Evolutionary conservation across 805 yeast genomes (phyloP).

Genomic region (Cyberlindnera meyerae): DNA sequence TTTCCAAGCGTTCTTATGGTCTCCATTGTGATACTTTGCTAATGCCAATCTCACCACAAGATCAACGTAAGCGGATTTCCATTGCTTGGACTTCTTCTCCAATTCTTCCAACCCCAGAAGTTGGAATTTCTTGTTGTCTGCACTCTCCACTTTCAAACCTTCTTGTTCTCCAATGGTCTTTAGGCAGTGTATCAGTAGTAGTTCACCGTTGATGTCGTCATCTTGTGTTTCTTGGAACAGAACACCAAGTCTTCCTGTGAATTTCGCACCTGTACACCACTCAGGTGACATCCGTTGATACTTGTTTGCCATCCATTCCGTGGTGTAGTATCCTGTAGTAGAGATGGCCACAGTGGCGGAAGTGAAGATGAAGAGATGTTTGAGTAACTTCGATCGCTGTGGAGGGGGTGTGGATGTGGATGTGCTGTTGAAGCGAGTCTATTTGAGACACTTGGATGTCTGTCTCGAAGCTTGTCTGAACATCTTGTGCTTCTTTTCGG

Average conservation of each 20-base stretch:
- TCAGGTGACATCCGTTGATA: conserved; percentile 9
- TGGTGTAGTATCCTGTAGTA: conserved; percentile 9
- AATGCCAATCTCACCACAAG: conserved; percentile 36
- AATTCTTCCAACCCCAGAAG: conserved; percentile 23
- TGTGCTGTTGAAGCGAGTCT: too few species aligned
- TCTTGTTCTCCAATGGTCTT: conserved; percentile 28
- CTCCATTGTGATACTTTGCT: conserved; percentile 27
- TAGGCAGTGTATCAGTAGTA: conserved; percentile 29
- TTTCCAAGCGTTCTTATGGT: conserved; percentile 23
- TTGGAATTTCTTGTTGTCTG: conserved; percentile 18
- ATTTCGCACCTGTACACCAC: conserved; percentile 11
- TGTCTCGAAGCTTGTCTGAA: too few species aligned
- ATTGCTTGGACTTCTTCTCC: conserved; percentile 25
- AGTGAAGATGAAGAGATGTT: conserved; percentile 11
- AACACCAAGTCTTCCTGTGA: conserved; percentile 29
- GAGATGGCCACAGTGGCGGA: conserved; percentile 5
- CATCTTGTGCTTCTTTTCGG: too few species aligned
- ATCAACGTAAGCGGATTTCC: conserved; percentile 34
- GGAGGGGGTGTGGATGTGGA: too few species aligned
- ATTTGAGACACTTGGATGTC: too few species aligned
- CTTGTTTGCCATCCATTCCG: conserved; percentile 6
- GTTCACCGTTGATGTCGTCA: conserved; percentile 31
- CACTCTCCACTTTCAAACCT: conserved; percentile 21
- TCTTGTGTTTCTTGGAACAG: conserved; percentile 34
- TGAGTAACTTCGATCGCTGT: conserved; percentile 10